These are phyloP conservation scores for Ettlia oleoabundans DNA, from an alignment of 139 green algal genomes.

Conservation along the genomic window DNA sequence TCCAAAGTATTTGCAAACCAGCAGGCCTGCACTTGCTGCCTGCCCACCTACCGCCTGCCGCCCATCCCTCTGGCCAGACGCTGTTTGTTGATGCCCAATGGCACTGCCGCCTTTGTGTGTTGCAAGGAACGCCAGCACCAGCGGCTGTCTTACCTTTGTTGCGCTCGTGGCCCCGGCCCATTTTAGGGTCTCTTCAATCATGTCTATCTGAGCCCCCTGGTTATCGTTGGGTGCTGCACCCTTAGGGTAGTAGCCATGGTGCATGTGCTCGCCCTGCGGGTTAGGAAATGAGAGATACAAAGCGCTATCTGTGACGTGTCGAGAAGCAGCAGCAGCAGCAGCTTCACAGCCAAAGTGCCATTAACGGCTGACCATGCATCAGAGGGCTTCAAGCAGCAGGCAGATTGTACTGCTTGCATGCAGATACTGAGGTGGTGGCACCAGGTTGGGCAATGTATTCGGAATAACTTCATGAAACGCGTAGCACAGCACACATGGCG, in stretches of 20 bases:
- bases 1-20: too few species aligned
- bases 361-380: too few species aligned
- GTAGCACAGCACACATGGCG: too few species aligned
- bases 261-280: constrained; percentile 89
- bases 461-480: too few species aligned
- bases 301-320: background rate
- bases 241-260: constrained; percentile 94
- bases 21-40: too few species aligned
- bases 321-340: background rate
- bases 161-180: constrained; percentile 75
- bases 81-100: too few species aligned
- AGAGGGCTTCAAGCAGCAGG: background rate
- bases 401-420: background rate
- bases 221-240: constrained; percentile 67
- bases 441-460: too few species aligned
- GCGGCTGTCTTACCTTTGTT: constrained; percentile 42
- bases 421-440: background rate
- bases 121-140: too few species aligned
- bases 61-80: too few species aligned
- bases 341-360: too few species aligned
- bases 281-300: background rate
- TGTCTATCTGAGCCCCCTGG: constrained; percentile 90
- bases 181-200: constrained; percentile 92
- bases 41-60: too few species aligned
- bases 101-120: too few species aligned